Evolutionary conservation across 257 asterid genomes (phyloP).

Genomic region (Nicotiana obtusifolia): DNA sequence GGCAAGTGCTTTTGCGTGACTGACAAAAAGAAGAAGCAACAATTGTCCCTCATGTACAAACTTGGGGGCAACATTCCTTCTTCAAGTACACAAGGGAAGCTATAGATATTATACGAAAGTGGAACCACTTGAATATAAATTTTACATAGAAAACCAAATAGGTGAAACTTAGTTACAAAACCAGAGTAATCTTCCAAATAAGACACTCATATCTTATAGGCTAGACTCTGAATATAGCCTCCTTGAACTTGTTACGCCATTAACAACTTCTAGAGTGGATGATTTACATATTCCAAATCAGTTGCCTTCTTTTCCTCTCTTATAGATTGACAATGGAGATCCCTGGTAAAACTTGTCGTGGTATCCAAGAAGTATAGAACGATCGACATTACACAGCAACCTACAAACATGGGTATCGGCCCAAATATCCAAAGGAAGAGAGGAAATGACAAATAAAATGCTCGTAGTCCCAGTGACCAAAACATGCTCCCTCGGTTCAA

Average conservation of each 20-base stretch:
- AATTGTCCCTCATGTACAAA: background rate
- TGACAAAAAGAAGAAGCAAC: background rate
- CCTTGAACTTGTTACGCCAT: background rate
- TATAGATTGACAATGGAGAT: conserved; percentile 36
- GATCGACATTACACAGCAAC: conserved; percentile 47
- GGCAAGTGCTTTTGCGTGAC: background rate
- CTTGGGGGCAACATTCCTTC: background rate
- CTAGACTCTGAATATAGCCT: background rate
- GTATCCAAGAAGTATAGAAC: conserved; percentile 73
- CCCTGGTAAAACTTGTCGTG: conserved; percentile 51
- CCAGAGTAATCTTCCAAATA: background rate
- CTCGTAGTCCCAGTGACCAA: conserved; percentile 78
- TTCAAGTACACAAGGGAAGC: background rate
- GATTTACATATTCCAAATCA: conserved; percentile 36
- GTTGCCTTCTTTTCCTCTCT: conserved; percentile 18
- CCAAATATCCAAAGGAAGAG: conserved; percentile 79
- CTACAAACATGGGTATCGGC: conserved; percentile 64
- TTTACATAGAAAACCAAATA: background rate
- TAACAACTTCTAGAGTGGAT: conserved; percentile 6
- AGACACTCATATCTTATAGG: background rate
- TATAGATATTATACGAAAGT: background rate
- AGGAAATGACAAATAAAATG: conserved; percentile 79
- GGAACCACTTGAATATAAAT: background rate
- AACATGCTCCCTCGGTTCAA: conserved; percentile 65
- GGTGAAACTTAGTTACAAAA: background rate